Base-by-base conservation (phyloP, 1,139 yeast species). In the Schizosaccharomyces versatilis region DNA sequence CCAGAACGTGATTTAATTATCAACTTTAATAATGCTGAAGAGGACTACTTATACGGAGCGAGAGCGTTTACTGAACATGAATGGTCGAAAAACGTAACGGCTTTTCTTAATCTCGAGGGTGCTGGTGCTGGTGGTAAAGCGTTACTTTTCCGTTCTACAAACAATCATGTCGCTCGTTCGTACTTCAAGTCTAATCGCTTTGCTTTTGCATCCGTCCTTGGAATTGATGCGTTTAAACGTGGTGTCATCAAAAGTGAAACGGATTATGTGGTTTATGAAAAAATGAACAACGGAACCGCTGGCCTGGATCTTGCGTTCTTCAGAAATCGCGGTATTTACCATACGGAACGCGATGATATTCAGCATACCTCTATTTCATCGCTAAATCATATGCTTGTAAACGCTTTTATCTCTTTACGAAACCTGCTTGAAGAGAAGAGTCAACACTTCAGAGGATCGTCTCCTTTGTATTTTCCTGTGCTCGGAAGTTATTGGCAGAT, bases 91-190 rank as follows among this genome's bases (percentile, higher is more conserved):
- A 68, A 74, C 14, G 78, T 82, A 2, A 72, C 72, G 51, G 81
- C 76, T 60, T 83, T 88, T 60, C 72, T 88, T 61, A 88, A 88
- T 64, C 70, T 88, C 60, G 97, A 88, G 70, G 96, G 96, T n/a
- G 84, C 95, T 0, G 96, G 96, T 2, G 84, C 94, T 3, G 95
- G 95, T 36, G 95, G 95, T 6, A 78, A 83, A 59, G 88, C 95
- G 0, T 73, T 84, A 41, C 69, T 88, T 52, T 85, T 88, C 66
- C 74, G 96, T 66, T 80, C 90, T 15, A 79, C 95, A 0, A 95
- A 88, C 64, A 75, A 74, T 60, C 60, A 61, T 36, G 63, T 61
- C 9, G 60, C 62, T n/a, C 55, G 56, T 32, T 58, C 62, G 41
- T 62, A 55, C 44, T 59, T 62, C 36, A 60, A 62, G 36, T 57